Base-by-base conservation (phyloP, 768 basidiomycete species). In the Asterophora parasitica region DNA sequence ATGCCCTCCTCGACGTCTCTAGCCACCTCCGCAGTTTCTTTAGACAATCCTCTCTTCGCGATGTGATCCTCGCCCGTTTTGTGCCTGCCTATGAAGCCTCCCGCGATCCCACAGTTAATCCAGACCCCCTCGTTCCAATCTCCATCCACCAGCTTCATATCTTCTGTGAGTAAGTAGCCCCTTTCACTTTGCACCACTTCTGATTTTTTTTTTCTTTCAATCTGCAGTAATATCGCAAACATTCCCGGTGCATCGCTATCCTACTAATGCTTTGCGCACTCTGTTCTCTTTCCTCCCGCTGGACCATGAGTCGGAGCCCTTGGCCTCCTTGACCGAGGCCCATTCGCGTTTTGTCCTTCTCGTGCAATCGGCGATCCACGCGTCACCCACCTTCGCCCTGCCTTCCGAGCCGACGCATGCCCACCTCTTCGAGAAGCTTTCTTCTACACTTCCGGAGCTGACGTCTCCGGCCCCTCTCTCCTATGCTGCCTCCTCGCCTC, bases 281-380 rank as follows among this genome's bases (percentile, higher is more conserved):
- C 65, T 85, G 31, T 75, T 75, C 11, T 63, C 67, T 4, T 50
- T 70, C 3, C 49, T 57, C 39, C 62, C 68, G 19, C 61, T 64
- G 28, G 52, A 53, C 32, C 62, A 68, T 10, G 63, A 70, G 50
- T 64, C 72, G 52, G 53, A 55, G 38, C 54, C 58, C 41, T 67
- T 82, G n/a, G 64, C 70, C 27, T 62, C 71, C 3, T 65, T 86
- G 7, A 67, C 79, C 2, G 76, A 76, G 17, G 77, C 83, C 2
- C 86, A 91, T 58, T 85, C 88, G 11, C 79, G 87, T 8, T 80
- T 87, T 55, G 82, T 88, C 16, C 75, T 91, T 13, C 69, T 88
- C 13, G 66, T 90, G 3, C 88, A 90, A 54, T 78, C 85, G 1
- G 66, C 88, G 35, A 79, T 82, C 0, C 81, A 90, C 58, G 82